phyloP scores from a whole-genome alignment of 164 flowering plant species.

The Chimonanthus praecox region DNA sequence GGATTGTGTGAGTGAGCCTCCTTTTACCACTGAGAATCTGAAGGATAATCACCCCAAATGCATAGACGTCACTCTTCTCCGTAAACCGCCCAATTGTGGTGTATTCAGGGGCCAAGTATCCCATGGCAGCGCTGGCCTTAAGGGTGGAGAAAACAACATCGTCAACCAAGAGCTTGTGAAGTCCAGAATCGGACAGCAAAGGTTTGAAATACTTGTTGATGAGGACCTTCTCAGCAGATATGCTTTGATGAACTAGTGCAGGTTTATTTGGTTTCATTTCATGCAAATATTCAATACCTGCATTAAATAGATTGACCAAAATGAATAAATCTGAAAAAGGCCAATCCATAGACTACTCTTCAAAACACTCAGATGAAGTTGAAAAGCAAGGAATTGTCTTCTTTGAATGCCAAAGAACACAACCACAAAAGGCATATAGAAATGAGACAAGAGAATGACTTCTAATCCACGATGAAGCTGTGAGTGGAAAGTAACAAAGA shows the following conservation, averaged over 20 bases:
- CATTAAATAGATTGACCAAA: neutral
- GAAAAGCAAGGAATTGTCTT: neutral
- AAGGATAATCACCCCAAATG: slow-evolving; percentile 74
- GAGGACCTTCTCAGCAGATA: slow-evolving; percentile 87
- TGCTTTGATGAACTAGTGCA: slow-evolving; percentile 66
- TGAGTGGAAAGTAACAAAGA: neutral
- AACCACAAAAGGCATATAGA: too few species aligned
- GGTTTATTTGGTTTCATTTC: slow-evolving; percentile 44
- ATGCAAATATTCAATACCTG: slow-evolving; percentile 84
- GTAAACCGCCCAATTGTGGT: slow-evolving; percentile 83
- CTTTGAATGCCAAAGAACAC: neutral
- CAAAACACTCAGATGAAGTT: neutral
- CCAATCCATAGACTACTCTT: neutral
- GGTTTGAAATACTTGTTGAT: slow-evolving; percentile 62
- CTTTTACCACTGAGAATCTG: slow-evolving; percentile 74
- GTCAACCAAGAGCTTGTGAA: slow-evolving; percentile 79
- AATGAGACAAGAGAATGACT: neutral
- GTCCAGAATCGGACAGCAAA: slow-evolving; percentile 64
- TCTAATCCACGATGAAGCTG: neutral
- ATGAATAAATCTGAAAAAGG: neutral
- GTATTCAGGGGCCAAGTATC: slow-evolving; percentile 95
- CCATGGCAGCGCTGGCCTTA: slow-evolving; percentile 95
- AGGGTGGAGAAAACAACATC: slow-evolving; percentile 83
- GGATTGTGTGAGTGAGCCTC: slow-evolving; percentile 29
- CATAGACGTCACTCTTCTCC: slow-evolving; percentile 80